Conservation (phyloP, 371 early-diverging fungal species). For the Dentiscutata heterogama region DNA sequence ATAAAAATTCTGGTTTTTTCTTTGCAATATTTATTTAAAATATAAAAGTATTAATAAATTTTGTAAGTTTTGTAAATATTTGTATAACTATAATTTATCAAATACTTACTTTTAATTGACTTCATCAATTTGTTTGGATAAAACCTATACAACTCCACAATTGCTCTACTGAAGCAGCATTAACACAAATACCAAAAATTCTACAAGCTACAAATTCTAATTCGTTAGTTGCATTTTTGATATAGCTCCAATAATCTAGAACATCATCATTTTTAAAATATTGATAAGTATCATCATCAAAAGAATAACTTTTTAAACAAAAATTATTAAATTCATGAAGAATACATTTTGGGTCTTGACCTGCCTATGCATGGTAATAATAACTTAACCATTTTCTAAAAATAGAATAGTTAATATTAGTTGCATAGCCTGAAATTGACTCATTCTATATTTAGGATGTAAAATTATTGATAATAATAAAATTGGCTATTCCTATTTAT, state of each 20-base stretch:
- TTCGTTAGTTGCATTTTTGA: background rate
- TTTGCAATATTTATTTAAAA: too few relatives aligned
- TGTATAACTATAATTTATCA: too few relatives aligned
- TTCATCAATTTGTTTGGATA: background rate
- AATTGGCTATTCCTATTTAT: background rate
- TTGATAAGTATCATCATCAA: background rate
- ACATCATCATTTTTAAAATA: background rate
- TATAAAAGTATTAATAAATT: too few relatives aligned
- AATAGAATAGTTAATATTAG: conserved; percentile 9
- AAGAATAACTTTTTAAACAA: background rate
- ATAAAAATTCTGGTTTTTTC: too few relatives aligned
- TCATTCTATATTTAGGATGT: background rate
- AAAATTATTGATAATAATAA: background rate
- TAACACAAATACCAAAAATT: conserved; percentile 30
- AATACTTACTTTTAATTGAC: background rate
- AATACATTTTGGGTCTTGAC: background rate
- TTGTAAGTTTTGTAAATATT: too few relatives aligned
- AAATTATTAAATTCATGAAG: background rate
- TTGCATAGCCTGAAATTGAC: background rate
- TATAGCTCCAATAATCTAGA: too few relatives aligned
- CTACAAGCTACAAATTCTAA: background rate
- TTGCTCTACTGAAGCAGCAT: conserved; percentile 19
- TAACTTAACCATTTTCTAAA: background rate
- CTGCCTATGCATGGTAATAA: background rate
- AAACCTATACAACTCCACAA: conserved; percentile 9